Evolutionary conservation across 2,329 filamentous ascomycete species (phyloP).

Genomic region (Ceratocystis alfenasii): DNA sequence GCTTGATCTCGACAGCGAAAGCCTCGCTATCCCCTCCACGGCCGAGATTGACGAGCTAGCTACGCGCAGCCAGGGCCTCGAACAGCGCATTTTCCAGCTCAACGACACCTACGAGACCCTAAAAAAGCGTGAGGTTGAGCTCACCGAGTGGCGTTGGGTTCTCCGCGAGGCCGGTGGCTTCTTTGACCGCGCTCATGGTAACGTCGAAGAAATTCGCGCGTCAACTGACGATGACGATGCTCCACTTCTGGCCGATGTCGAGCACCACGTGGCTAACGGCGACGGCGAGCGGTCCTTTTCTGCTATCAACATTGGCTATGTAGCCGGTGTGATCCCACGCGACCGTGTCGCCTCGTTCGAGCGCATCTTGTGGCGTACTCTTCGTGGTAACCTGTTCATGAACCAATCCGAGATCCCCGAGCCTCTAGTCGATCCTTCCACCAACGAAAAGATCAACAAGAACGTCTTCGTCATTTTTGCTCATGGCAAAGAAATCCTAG

Average conservation of each 20-base stretch:
- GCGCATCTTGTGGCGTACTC: conserved; percentile 90
- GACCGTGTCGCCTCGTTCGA: conserved; percentile 93
- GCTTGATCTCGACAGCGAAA: conserved; percentile 80
- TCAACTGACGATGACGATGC: conserved; percentile 87
- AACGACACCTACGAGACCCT: conserved; percentile 98
- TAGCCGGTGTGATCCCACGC: conserved; percentile 86
- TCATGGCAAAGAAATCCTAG: conserved; percentile 93
- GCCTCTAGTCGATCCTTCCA: conserved; percentile 78
- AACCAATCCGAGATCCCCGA: conserved; percentile 98
- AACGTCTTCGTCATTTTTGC: conserved; percentile 99
- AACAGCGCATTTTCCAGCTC: conserved; percentile 78
- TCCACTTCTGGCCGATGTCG: conserved; percentile 81
- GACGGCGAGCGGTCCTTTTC: conserved; percentile 80
- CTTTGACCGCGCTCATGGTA: conserved; percentile 90
- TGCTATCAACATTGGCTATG: conserved; percentile 97
- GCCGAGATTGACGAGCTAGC: conserved; percentile 93
- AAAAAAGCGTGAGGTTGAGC: conserved; percentile 92
- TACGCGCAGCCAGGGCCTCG: conserved; percentile 82
- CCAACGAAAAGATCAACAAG: conserved; percentile 86
- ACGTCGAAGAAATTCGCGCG: conserved; percentile 89
- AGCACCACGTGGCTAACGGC: conserved; percentile 52
- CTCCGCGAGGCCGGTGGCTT: conserved; percentile 91
- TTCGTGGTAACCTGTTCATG: conserved; percentile 98
- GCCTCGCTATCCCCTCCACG: conserved; percentile 74
- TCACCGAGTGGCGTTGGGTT: conserved; percentile 98